These are phyloP conservation scores for Phylloporus scabripes DNA, from an alignment of 768 basidiomycete species.

Conservation along the genomic window DNA sequence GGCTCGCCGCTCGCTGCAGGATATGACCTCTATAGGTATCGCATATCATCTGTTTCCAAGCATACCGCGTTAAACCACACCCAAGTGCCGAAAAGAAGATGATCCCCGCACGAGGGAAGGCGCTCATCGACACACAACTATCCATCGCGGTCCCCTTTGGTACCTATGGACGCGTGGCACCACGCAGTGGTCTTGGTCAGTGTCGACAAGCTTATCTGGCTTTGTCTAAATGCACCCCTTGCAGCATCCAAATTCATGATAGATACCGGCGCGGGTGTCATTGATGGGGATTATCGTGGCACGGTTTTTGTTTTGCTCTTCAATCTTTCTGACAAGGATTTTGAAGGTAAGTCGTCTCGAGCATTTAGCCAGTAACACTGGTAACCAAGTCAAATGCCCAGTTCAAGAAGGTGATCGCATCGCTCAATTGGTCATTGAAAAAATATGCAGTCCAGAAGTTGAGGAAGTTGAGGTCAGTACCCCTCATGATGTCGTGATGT, in stretches of 20 bases:
- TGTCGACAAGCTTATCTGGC: slow-evolving; percentile 1
- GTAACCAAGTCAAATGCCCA: slow-evolving; percentile 25
- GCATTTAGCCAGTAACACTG: not conserved
- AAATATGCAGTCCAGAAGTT: slow-evolving; percentile 80
- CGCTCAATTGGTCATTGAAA: slow-evolving; percentile 91
- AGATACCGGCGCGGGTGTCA: slow-evolving; percentile 94
- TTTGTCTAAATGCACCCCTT: slow-evolving; percentile 1
- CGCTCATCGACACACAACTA: slow-evolving; percentile 84
- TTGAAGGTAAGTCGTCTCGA: slow-evolving; percentile 51
- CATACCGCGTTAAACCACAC: slow-evolving; percentile 1
- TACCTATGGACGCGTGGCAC: slow-evolving; percentile 95
- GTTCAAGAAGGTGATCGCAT: slow-evolving; percentile 94
- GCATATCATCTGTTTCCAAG: not conserved
- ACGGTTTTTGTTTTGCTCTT: slow-evolving; percentile 86
- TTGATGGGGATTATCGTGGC: slow-evolving; percentile 96
- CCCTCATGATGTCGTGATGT: not conserved
- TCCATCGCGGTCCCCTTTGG: slow-evolving; percentile 91
- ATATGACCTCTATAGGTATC: slow-evolving; percentile 89
- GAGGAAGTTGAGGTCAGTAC: slow-evolving; percentile 81
- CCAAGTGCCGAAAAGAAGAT: slow-evolving; percentile 76
- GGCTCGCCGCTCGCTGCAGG: slow-evolving; percentile 87
- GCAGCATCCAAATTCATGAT: slow-evolving; percentile 96
- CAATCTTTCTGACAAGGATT: slow-evolving; percentile 88
- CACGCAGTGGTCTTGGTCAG: slow-evolving; percentile 90
- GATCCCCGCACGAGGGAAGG: slow-evolving; percentile 88